A percentile compares a stretch with the other conserved stretches of the same genome.
These are phyloP conservation scores for Trichoderma sp. DNA, from an alignment of 2,329 filamentous ascomycete species.

Conservation along the genomic window DNA sequence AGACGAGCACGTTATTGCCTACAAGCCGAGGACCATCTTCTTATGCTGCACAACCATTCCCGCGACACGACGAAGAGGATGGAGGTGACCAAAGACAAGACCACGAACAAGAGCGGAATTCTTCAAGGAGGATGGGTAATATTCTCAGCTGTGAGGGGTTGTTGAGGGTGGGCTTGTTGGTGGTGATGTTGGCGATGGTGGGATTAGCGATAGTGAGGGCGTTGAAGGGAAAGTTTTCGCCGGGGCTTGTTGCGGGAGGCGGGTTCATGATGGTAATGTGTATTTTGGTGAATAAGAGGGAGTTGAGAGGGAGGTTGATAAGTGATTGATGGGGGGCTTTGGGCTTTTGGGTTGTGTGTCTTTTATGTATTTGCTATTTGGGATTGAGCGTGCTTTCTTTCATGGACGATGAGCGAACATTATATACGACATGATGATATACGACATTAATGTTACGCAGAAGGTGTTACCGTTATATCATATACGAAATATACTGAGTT, in stretches of 20 bases:
- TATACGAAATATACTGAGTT: neutral
- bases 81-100: neutral
- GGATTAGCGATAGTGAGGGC: neutral
- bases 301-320: neutral
- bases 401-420: neutral
- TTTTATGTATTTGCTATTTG: neutral
- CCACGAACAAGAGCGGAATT: neutral
- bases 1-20: neutral
- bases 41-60: neutral
- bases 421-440: neutral
- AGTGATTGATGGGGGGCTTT: neutral
- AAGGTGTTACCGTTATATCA: neutral
- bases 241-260: neutral
- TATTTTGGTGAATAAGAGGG: neutral
- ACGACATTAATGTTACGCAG: neutral
- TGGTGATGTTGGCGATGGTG: neutral
- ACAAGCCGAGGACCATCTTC: neutral
- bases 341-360: no score
- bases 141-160: neutral
- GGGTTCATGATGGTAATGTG: constrained; percentile 7
- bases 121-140: neutral
- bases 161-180: neutral
- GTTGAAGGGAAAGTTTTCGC: neutral
- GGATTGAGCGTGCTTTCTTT: neutral
- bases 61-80: neutral